A percentile compares a stretch with the other conserved stretches of the same genome.
Conservation (phyloP, 2,329 filamentous ascomycete genomes). For the Exophiala phaeomuriformis region DNA sequence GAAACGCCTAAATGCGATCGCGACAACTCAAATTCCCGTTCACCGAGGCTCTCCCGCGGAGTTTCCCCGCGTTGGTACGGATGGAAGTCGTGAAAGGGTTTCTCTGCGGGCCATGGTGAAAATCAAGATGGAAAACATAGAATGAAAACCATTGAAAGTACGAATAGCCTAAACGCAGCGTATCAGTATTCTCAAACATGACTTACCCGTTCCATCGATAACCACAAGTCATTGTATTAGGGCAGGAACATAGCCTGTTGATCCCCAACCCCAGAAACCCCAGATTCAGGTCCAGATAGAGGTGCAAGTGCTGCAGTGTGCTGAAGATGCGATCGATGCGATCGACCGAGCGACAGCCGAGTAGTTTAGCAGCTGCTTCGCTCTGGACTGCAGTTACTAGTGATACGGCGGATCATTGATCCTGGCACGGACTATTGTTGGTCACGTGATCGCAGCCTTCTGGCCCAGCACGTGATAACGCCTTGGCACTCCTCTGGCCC, state of each 20-base stretch:
- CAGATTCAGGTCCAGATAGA: background rate
- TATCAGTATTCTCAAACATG: constrained; percentile 11
- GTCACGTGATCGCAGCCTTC: constrained; percentile 13
- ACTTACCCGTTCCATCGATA: background rate
- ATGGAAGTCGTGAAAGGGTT: constrained; percentile 7
- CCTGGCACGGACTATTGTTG: background rate
- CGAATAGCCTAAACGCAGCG: constrained; percentile 2
- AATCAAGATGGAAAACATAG: constrained; percentile 14
- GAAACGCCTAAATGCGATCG: constrained; percentile 26
- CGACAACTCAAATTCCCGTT: background rate
- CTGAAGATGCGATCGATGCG: background rate
- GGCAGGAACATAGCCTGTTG: background rate
- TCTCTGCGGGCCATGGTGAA: constrained; percentile 2
- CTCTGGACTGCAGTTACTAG: background rate
- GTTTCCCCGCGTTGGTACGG: background rate
- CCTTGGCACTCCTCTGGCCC: constrained; percentile 11
- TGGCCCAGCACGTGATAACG: constrained; percentile 5
- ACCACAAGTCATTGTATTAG: constrained; percentile 1
- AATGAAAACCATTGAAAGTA: constrained; percentile 1
- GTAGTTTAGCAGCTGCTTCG: too few species aligned
- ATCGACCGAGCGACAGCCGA: background rate
- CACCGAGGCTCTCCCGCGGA: background rate
- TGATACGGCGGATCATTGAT: background rate
- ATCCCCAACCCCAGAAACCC: background rate
- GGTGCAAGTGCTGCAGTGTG: background rate